phyloP scores from a whole-genome alignment of 768 basidiomycete species.

The Lyophyllum decastes region DNA sequence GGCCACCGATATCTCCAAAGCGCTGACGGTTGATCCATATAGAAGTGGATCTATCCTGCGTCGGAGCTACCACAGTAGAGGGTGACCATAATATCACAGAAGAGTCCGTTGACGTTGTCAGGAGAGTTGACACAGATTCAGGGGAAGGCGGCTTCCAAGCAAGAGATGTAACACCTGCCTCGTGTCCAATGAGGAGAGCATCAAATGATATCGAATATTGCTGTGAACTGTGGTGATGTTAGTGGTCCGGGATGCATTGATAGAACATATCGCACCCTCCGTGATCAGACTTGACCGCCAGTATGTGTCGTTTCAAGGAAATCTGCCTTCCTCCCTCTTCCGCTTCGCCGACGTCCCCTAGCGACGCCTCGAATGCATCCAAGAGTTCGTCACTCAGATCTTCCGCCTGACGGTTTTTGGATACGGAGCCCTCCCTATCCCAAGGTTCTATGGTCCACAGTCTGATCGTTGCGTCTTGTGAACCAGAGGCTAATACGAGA shows the following conservation, averaged over 20 bases:
- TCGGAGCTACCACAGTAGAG: conserved; percentile 43
- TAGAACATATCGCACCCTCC: conserved; percentile 33
- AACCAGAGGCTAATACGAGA: conserved; percentile 86
- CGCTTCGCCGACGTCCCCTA: conserved; percentile 67
- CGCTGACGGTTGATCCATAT: conserved; percentile 92
- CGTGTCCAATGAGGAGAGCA: conserved; percentile 94
- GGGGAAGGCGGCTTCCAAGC: conserved; percentile 63
- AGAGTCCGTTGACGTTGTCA: conserved; percentile 95
- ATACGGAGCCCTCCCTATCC: conserved; percentile 27
- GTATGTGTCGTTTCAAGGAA: conserved; percentile 82
- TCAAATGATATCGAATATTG: conserved; percentile 88
- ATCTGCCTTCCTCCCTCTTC: conserved; percentile 86
- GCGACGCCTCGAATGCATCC: conserved; percentile 84
- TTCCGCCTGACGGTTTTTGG: conserved; percentile 18
- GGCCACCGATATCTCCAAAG: conserved; percentile 93
- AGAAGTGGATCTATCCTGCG: conserved; percentile 46
- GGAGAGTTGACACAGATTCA: conserved; percentile 49
- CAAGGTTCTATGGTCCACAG: conserved; percentile 82
- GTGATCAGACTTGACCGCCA: conserved; percentile 58
- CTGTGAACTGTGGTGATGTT: conserved; percentile 23
- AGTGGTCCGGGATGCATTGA: conserved; percentile 1
- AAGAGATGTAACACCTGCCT: conserved; percentile 88
- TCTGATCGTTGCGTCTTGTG: conserved; percentile 92
- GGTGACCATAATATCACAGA: conserved; percentile 96
- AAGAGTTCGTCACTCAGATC: conserved; percentile 71